Evolutionary conservation across 2,329 filamentous ascomycete genomes (phyloP).

Genomic region (Aspergillus viridinutans): DNA sequence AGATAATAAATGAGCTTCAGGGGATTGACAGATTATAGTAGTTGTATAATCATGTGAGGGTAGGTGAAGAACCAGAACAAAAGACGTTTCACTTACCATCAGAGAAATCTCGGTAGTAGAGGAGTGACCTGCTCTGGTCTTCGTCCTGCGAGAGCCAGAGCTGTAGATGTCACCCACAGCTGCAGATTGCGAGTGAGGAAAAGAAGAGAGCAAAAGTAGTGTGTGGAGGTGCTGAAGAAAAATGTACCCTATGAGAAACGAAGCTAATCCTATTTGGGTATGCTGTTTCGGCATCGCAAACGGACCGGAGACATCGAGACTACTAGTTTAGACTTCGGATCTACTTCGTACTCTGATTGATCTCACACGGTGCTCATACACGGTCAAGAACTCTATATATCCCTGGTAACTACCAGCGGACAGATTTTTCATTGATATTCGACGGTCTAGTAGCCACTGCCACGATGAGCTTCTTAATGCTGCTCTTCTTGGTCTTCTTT

Average conservation of each 20-base stretch:
- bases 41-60: conserved; percentile 60
- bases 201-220: conserved; percentile 6
- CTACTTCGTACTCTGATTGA: not conserved
- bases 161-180: conserved; percentile 2
- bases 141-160: conserved; percentile 29
- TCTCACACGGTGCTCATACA: not conserved
- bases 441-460: not conserved
- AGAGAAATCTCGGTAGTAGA: conserved; percentile 9
- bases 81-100: conserved; percentile 27
- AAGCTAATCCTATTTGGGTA: conserved; percentile 10
- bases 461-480: conserved; percentile 31
- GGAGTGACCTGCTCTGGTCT: conserved; percentile 9
- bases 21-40: conserved; percentile 76
- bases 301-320: not conserved
- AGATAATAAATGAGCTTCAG: conserved; percentile 54
- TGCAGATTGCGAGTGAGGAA: conserved; percentile 7
- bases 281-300: not conserved
- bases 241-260: conserved; percentile 7
- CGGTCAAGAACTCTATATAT: not conserved
- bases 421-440: not conserved
- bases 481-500: conserved; percentile 36
- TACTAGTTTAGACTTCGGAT: not conserved
- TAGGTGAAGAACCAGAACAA: not conserved
- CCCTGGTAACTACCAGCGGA: not conserved
- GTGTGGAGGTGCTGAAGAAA: conserved; percentile 15